These are phyloP conservation scores for Salix exigua DNA, from an alignment of 345 rosid genomes.

Conservation along the genomic window DNA sequence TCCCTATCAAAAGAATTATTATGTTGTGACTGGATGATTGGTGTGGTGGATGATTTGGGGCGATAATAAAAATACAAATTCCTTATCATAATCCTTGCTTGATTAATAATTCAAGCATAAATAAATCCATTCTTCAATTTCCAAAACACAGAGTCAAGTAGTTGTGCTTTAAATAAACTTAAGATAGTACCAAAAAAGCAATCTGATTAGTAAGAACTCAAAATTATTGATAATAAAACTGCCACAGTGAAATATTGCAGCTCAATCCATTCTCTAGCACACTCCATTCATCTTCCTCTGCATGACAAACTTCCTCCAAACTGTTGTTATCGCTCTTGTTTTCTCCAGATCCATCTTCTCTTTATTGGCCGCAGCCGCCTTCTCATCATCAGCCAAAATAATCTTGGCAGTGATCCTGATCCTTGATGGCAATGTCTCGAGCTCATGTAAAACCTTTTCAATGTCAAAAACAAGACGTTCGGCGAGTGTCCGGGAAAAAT, in stretches of 20 bases:
- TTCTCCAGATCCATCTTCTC: conserved; percentile 10
- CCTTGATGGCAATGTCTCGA: conserved; percentile 20
- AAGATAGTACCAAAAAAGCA: background rate
- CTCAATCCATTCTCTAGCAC: conserved; percentile 24
- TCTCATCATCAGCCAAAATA: background rate
- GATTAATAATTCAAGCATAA: background rate
- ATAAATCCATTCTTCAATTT: background rate
- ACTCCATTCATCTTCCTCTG: conserved; percentile 34
- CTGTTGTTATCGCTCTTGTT: conserved; percentile 14
- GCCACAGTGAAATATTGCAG: background rate
- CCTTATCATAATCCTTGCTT: background rate
- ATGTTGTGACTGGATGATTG: too few relatives aligned
- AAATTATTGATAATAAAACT: background rate
- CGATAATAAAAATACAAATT: background rate
- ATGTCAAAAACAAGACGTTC: conserved; percentile 26
- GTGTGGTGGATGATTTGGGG: too few relatives aligned
- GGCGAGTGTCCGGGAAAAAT: conserved; percentile 26
- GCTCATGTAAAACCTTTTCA: conserved; percentile 22
- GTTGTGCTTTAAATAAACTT: background rate
- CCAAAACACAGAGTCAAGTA: background rate
- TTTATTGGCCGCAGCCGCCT: background rate
- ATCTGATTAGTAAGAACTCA: background rate
- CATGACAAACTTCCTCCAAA: conserved; percentile 23
- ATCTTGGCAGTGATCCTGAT: background rate
- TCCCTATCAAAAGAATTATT: too few relatives aligned